These are phyloP conservation scores for Salvia hispanica DNA, from an alignment of 257 asterid species.

Conservation along the genomic window DNA sequence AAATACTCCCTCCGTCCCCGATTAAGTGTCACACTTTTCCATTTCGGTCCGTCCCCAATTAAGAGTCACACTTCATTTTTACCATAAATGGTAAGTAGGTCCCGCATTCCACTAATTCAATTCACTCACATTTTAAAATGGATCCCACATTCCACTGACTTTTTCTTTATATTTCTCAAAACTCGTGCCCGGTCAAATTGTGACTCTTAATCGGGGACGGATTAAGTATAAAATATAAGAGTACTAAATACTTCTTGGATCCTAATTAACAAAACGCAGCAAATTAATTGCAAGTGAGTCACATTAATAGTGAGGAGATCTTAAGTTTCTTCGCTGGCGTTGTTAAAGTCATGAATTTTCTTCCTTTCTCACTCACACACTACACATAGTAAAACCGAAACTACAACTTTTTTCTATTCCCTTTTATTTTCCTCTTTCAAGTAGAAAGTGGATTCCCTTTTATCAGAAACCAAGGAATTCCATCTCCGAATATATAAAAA, in stretches of 20 bases:
- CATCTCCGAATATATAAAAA: slow-evolving; percentile 25
- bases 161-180: too few species aligned
- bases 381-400: slow-evolving; percentile 5
- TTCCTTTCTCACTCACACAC: slow-evolving; percentile 28
- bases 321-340: slow-evolving; percentile 20
- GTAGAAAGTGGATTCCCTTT: slow-evolving; percentile 39
- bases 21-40: too few species aligned
- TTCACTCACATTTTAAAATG: too few species aligned
- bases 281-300: slow-evolving; percentile 20
- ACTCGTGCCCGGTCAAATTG: too few species aligned
- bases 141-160: too few species aligned
- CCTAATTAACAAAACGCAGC: slow-evolving; percentile 15
- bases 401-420: slow-evolving; percentile 15
- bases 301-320: slow-evolving; percentile 33
- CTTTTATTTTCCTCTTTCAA: not conserved
- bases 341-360: not conserved
- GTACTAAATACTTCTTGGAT: not conserved
- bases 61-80: too few species aligned
- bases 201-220: too few species aligned
- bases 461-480: slow-evolving; percentile 38
- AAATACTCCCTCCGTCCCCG: too few species aligned
- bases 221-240: too few species aligned
- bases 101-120: too few species aligned
- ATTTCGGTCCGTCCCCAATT: too few species aligned
- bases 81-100: too few species aligned